Base-by-base conservation (phyloP, 805 yeast genomes). In the Starmerella asiatica region DNA sequence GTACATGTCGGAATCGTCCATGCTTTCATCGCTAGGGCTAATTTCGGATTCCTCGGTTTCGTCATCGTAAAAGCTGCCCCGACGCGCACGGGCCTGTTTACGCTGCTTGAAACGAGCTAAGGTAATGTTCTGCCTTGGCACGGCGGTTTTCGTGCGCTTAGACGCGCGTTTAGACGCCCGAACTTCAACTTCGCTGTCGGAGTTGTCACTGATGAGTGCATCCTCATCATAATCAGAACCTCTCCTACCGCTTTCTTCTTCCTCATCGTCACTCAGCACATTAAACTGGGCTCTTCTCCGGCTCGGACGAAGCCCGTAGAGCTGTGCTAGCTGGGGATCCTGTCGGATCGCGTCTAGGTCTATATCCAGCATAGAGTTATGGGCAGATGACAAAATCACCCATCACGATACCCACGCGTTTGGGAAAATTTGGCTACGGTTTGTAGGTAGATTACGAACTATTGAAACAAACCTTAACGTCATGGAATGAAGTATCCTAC, bases 251-350 rank as follows among this genome's bases (percentile, higher is more conserved):
- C 36, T 40, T 19, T 36, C 45, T 5, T 38, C 48, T 17, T 38
- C 45, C 15, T 39, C 50, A 19, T 39, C 58, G 21, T 47, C 54
- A 14, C 42, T 49, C 28, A 49, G 61, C 16, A 32, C 37, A 16
- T 21, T 20, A 16, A 35, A 36, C 1, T 39, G 38, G 5, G 47
- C 19, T 12, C 42, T 38, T n/a, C 67, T 55, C 9, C 59, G 51
- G 37, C 63, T 56, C 30, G 69, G 55, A 16, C 69, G 55, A 26
- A 65, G 54, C 12, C 69, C 69, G 43, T 63, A 64, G 20, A 64
- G 58, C 49, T 60, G 65, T 7, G 69, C 50, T 27, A 46, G 45
- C 36, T 42, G 24, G 15, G 50, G 50, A 26, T 46, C 42, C 35
- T 39, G 46, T 27, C 50, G 49, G 38, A 46, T 46, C 44, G 42